Evolutionary conservation across 202 grass and related monocot species (phyloP).

Genomic region (Zizania palustris): DNA sequence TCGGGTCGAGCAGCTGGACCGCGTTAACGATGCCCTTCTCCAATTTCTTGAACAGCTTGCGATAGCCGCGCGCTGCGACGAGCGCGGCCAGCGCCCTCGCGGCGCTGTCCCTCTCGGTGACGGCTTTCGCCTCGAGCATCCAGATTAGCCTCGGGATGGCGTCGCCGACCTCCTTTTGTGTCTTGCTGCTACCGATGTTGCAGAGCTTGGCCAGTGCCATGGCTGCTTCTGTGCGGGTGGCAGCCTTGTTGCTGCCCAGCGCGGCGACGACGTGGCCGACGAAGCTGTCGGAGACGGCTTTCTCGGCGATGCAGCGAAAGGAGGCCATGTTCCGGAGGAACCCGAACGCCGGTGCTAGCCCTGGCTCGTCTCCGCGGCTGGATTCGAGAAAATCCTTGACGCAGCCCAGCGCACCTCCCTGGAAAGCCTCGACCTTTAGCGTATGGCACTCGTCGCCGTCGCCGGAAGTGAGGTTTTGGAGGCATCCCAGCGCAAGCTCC

Average conservation of each 20-base stretch:
- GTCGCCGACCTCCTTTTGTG: conserved; percentile 49
- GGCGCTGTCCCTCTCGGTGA: conserved; percentile 54
- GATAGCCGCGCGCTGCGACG: conserved; percentile 33
- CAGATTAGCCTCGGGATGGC: conserved; percentile 56
- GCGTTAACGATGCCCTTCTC: conserved; percentile 72
- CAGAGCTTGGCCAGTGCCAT: conserved; percentile 65
- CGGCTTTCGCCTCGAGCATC: conserved; percentile 74
- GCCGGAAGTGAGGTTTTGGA: conserved; percentile 52
- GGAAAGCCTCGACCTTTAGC: conserved; percentile 74
- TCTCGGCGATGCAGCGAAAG: conserved; percentile 85
- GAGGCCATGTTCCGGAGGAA: conserved; percentile 74
- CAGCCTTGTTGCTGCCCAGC: conserved; percentile 46
- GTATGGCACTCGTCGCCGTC: conserved; percentile 52
- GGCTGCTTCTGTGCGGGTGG: conserved; percentile 60
- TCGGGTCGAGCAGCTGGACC: conserved; percentile 79
- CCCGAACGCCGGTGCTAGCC: conserved; percentile 63
- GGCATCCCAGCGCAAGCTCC: conserved; percentile 57
- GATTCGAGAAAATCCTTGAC: conserved; percentile 68
- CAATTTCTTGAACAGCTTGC: conserved; percentile 67
- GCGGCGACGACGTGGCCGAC: conserved; percentile 51
- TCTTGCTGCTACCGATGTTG: conserved; percentile 22
- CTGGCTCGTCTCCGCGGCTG: conserved; percentile 40
- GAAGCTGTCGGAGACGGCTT: conserved; percentile 54
- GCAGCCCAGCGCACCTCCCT: conserved; percentile 69
- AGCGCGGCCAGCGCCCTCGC: conserved; percentile 65